These are phyloP conservation scores for Pseudonitzschia multiseries DNA, from an alignment of 108 stramenopile genomes.

Conservation along the genomic window DNA sequence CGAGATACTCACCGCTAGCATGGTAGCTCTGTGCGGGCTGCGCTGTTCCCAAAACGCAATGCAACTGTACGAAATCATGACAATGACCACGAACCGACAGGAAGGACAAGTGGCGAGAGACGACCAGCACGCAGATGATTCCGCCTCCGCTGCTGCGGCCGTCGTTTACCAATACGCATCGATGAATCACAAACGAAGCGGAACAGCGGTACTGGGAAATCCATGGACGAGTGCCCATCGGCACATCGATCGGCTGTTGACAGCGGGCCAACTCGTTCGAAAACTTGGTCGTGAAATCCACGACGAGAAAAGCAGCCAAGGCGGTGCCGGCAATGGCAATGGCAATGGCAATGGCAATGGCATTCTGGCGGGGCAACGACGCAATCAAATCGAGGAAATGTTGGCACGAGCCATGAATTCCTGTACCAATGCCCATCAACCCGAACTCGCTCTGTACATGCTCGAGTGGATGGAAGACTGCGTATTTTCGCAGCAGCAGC, in stretches of 20 bases:
- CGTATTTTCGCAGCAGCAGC: neutral
- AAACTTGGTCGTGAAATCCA: neutral
- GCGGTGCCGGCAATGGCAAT: no score
- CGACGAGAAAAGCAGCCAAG: neutral
- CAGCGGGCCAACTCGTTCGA: neutral
- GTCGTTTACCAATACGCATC: constrained; percentile 18
- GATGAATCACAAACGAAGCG: constrained; percentile 9
- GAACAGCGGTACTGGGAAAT: constrained; percentile 21
- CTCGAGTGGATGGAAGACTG: constrained; percentile 16
- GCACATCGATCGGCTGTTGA: constrained; percentile 20
- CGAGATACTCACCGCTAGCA: constrained; percentile 35
- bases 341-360: no score
- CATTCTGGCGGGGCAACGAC: neutral
- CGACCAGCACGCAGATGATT: neutral
- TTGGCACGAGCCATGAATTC: constrained; percentile 34
- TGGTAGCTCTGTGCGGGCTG: constrained; percentile 50
- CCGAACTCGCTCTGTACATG: constrained; percentile 22
- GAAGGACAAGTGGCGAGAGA: neutral
- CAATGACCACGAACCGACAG: neutral
- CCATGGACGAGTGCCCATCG: constrained; percentile 23
- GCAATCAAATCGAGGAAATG: neutral
- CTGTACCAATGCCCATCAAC: constrained; percentile 29
- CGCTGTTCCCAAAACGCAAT: constrained; percentile 38
- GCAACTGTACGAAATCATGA: constrained; percentile 20
- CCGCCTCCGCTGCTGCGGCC: neutral